A percentile compares a stretch with the other conserved stretches of the same genome.
phyloP scores from a whole-genome alignment of 371 early-diverging fungal species.

The Mortierella sp. region DNA sequence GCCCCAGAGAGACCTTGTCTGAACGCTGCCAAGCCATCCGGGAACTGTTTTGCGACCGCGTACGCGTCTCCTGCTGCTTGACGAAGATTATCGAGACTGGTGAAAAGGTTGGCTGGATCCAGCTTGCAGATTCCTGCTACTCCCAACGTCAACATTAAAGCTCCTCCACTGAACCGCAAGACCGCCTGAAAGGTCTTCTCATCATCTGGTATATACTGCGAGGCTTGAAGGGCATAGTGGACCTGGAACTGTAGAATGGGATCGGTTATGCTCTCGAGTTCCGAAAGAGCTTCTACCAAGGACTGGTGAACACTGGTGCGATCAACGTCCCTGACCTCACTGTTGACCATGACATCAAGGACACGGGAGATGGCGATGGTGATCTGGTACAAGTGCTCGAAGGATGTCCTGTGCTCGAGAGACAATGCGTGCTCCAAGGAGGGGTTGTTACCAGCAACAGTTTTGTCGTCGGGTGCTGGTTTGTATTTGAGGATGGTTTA shows the following conservation, averaged over 20 bases:
- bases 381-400: not conserved
- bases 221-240: conserved; percentile 13
- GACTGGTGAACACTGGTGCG: not conserved
- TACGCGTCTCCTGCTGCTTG: too few species aligned
- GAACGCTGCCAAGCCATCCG: too few species aligned
- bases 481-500: too few species aligned
- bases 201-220: not conserved
- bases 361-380: not conserved
- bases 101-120: too few species aligned
- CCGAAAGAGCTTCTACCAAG: not conserved
- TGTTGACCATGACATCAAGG: not conserved
- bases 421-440: too few species aligned
- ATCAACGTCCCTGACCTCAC: conserved; percentile 7
- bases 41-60: too few species aligned
- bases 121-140: too few species aligned
- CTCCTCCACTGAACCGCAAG: not conserved
- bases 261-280: not conserved
- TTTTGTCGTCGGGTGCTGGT: too few species aligned
- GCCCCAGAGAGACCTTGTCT: too few species aligned
- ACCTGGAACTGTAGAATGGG: conserved; percentile 13
- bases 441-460: too few species aligned
- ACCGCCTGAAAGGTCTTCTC: not conserved
- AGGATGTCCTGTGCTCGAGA: not conserved
- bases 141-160: too few species aligned
- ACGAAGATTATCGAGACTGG: too few species aligned